Conservation (phyloP, 768 basidiomycete species). For the Sporobolomyces pararoseus region DNA sequence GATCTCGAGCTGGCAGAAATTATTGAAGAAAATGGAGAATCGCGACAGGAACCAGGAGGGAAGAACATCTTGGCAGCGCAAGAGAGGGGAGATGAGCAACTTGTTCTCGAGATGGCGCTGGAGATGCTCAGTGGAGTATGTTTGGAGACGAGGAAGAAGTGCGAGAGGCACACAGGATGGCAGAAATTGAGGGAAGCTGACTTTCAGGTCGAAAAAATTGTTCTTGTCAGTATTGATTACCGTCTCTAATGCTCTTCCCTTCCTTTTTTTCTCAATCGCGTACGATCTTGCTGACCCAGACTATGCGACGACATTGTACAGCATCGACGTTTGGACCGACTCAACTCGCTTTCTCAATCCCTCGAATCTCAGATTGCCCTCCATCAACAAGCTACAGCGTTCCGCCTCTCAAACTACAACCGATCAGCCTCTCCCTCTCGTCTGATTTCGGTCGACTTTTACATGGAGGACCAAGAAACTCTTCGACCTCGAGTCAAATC, state of each 20-base stretch:
- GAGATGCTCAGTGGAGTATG: slow-evolving; percentile 34
- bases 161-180: slow-evolving; percentile 45
- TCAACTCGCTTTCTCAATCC: not conserved
- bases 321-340: slow-evolving; percentile 21
- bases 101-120: slow-evolving; percentile 6
- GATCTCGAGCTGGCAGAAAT: slow-evolving; percentile 46
- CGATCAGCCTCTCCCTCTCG: not conserved
- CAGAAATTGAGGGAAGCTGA: slow-evolving; percentile 45
- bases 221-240: slow-evolving; percentile 38
- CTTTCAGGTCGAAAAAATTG: slow-evolving; percentile 40
- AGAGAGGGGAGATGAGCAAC: slow-evolving; percentile 10
- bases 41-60: slow-evolving; percentile 14
- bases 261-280: not conserved
- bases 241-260: too few species aligned
- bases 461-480: slow-evolving; percentile 21
- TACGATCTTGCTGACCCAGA: not conserved
- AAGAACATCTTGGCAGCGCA: slow-evolving; percentile 8
- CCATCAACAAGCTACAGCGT: slow-evolving; percentile 21
- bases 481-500: not conserved
- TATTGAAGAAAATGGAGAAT: slow-evolving; percentile 47
- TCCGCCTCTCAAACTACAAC: slow-evolving; percentile 14
- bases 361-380: slow-evolving; percentile 9
- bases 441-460: slow-evolving; percentile 20
- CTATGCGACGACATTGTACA: not conserved
- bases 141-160: slow-evolving; percentile 39